A percentile compares a stretch with the other conserved stretches of the same genome.
These are phyloP conservation scores for Penicillium sp. DNA, from an alignment of 2,329 filamentous ascomycete species.

Conservation along the genomic window DNA sequence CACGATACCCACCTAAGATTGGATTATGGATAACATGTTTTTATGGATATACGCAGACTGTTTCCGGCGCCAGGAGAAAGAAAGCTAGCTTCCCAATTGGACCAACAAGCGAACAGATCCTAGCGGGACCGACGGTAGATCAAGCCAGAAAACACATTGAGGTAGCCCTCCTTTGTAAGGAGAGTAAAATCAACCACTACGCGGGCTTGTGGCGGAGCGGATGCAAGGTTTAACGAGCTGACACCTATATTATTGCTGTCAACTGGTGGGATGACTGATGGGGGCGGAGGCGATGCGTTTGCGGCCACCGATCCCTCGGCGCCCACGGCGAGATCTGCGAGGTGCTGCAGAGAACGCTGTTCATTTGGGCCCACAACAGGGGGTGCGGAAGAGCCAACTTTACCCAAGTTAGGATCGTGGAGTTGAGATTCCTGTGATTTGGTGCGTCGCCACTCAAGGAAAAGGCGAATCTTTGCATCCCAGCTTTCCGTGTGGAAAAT, in stretches of 20 bases:
- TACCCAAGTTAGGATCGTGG: slow-evolving; percentile 30
- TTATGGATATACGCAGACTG: background rate
- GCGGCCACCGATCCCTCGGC: slow-evolving; percentile 45
- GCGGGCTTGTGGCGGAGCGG: slow-evolving; percentile 34
- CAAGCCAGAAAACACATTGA: slow-evolving; percentile 46
- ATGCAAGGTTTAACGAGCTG: slow-evolving; percentile 32
- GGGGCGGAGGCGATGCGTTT: slow-evolving; percentile 34
- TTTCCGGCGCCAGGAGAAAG: background rate
- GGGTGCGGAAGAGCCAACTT: slow-evolving; percentile 29
- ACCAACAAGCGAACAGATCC: slow-evolving; percentile 4
- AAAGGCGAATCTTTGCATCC: slow-evolving; percentile 47
- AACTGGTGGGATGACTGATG: slow-evolving; percentile 27
- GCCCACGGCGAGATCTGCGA: slow-evolving; percentile 50
- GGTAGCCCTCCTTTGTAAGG: slow-evolving; percentile 47
- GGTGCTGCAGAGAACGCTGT: slow-evolving; percentile 50
- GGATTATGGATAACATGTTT: background rate
- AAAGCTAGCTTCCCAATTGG: background rate
- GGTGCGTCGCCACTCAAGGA: slow-evolving; percentile 44
- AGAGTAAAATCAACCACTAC: slow-evolving; percentile 47
- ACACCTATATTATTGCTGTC: slow-evolving; percentile 31
- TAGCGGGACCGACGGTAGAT: slow-evolving; percentile 39
- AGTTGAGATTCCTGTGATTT: slow-evolving; percentile 40
- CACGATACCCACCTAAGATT: background rate
- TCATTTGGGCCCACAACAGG: slow-evolving; percentile 48
- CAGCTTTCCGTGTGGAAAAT: slow-evolving; percentile 46